These are phyloP conservation scores for Chenopodium berlandieri DNA, from an alignment of 148 eudicot genomes.

Conservation along the genomic window DNA sequence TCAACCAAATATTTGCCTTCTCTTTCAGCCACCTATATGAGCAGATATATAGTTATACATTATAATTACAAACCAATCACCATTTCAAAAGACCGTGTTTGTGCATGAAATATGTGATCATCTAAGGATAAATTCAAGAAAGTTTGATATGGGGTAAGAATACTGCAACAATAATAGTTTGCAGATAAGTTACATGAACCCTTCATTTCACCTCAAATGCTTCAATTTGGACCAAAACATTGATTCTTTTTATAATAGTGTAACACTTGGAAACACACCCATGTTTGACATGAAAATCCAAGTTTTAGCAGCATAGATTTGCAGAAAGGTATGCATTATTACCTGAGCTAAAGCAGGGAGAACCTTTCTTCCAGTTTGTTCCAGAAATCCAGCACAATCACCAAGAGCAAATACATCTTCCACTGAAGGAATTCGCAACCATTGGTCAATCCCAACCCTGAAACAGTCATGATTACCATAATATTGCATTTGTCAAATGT, in stretches of 20 bases:
- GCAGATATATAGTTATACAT: neutral
- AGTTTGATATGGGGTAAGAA: too few species aligned
- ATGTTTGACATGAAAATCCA: too few species aligned
- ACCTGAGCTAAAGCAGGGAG: conserved; percentile 99
- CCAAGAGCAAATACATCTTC: conserved; percentile 91
- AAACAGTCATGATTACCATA: neutral
- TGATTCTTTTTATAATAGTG: too few species aligned
- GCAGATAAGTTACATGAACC: neutral
- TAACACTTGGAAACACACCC: neutral
- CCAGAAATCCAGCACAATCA: conserved; percentile 87
- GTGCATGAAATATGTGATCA: too few species aligned
- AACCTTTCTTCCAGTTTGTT: conserved; percentile 64
- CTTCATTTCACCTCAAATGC: neutral
- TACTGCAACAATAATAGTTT: too few species aligned
- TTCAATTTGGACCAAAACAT: neutral
- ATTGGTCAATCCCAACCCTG: conserved; percentile 88
- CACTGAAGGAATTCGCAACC: conserved; percentile 66
- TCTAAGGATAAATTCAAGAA: too few species aligned
- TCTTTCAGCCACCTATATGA: conserved; percentile 78
- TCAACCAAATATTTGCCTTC: conserved; percentile 76
- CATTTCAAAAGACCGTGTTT: too few species aligned
- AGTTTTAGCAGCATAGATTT: neutral
- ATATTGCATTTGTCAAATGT: neutral
- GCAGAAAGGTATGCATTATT: conserved; percentile 2
- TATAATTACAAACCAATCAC: neutral